Base-by-base conservation (phyloP, 2,329 filamentous ascomycete species). In the Aphanoascus verrucosus region DNA sequence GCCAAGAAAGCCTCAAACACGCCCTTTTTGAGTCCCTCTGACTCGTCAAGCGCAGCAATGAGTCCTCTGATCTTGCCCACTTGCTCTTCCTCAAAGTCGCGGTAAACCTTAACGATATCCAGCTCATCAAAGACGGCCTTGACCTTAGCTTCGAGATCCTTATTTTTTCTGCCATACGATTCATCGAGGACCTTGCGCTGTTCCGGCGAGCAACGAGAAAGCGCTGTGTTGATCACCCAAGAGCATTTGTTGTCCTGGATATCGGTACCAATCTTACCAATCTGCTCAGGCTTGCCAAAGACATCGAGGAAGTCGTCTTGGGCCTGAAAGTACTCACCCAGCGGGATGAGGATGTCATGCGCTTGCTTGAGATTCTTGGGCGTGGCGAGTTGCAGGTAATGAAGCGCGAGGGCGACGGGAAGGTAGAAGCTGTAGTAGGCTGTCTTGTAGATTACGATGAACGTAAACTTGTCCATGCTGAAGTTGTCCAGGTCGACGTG, bases 171-270 rank as follows among this genome's bases (percentile, higher is more conserved):
- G 62, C 93, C 93, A 70, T 98, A 98, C 76, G 95, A 91, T 55
- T 88, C 82, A 67, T 96, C 88, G 49, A 98, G 83, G 38, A 94
- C 72, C 72, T 86, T 79, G 66, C 89, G 83, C 79, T 98, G 93
- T 69, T 91, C 88, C 1, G 88, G 83, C 1, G 80, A 90, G 59
- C 81, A 86, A 58, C 85, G 79, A 69, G 83, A 79, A 56, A 98
- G 78, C 45, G 93, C 93, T 73, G 95, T 85, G 79, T 98, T 98
- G 72, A 98, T 81, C 56, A 98, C 77, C 93, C 93, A 98, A 41
- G 88, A 94, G 79, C 93, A 98, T 80, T 98, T 98, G 81, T 98
- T 98, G 76, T 98, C 93, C 78, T 90, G 84, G 71, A 98, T 98
- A 67, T 98, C 93, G 56, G 93, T 98, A 61, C 93, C 93, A 60